These are phyloP conservation scores for Phyllosticta citrichinensis DNA, from an alignment of 2,329 filamentous ascomycete species.

Conservation along the genomic window DNA sequence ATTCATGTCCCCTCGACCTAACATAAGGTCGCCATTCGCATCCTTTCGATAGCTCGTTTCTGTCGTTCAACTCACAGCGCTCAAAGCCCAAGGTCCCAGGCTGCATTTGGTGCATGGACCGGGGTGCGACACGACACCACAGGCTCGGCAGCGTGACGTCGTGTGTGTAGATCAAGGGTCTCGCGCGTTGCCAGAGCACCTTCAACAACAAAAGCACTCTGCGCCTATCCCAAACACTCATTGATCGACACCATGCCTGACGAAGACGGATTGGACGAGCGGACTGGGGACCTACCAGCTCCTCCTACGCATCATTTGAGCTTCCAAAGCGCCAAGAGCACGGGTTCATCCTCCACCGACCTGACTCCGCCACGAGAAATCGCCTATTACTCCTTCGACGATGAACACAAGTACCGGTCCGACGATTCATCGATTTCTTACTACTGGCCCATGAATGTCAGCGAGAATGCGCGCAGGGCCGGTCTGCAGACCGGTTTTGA, in stretches of 20 bases:
- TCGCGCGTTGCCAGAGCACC: not conserved
- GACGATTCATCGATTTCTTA: slow-evolving; percentile 75
- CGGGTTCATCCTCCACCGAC: not conserved
- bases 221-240: not conserved
- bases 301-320: not conserved
- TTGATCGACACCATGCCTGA: not conserved
- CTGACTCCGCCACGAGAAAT: slow-evolving; percentile 57
- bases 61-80: not conserved
- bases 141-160: not conserved
- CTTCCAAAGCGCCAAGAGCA: not conserved
- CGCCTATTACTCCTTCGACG: slow-evolving; percentile 85
- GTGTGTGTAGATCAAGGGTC: not conserved
- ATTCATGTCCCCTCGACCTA: no score
- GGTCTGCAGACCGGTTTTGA: slow-evolving; percentile 76
- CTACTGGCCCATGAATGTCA: slow-evolving; percentile 62
- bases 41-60: not conserved
- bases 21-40: not conserved
- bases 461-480: slow-evolving; percentile 21
- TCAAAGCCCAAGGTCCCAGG: not conserved
- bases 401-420: slow-evolving; percentile 63
- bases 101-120: not conserved
- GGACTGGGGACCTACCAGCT: not conserved
- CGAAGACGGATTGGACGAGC: not conserved
- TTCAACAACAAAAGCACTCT: not conserved
- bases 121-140: not conserved